Percentiles rank a stretch among this genome's conserved stretches.
phyloP scores from a whole-genome alignment of 208 protist species.

The Trypanosoma theileri region DNA sequence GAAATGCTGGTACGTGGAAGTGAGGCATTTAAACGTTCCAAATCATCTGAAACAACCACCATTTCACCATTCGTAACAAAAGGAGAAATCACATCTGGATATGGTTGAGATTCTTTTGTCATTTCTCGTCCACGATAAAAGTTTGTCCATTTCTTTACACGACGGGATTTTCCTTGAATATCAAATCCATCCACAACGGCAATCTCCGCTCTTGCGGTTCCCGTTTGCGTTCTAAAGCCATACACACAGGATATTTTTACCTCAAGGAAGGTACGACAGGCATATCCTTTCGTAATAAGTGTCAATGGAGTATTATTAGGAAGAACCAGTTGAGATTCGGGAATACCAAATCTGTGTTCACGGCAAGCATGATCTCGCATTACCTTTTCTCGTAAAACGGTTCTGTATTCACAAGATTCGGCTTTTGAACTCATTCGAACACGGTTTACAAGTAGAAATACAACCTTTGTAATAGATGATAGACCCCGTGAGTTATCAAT shows the following conservation, averaged over 20 bases:
- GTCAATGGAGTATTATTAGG: constrained; percentile 50
- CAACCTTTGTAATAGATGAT: constrained; percentile 43
- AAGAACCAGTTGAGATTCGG: constrained; percentile 35
- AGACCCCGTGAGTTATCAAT: constrained; percentile 65
- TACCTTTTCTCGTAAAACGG: constrained; percentile 28
- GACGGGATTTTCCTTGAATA: constrained; percentile 33
- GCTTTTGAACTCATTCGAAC: constrained; percentile 36
- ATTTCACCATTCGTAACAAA: constrained; percentile 28
- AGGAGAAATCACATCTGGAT: constrained; percentile 10
- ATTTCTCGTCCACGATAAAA: constrained; percentile 33
- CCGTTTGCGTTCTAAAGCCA: constrained; percentile 30
- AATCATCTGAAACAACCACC: background rate
- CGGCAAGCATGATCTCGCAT: constrained; percentile 37
- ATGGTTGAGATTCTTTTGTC: background rate
- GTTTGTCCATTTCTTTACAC: constrained; percentile 57
- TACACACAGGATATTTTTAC: constrained; percentile 28
- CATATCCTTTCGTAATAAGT: constrained; percentile 47
- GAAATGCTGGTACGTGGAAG: too few relatives aligned
- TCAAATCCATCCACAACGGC: constrained; percentile 55
- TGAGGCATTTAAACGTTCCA: too few relatives aligned
- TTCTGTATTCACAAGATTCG: constrained; percentile 36
- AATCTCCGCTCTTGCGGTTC: constrained; percentile 59
- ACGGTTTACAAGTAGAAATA: constrained; percentile 51
- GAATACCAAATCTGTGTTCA: constrained; percentile 18
- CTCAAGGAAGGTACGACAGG: constrained; percentile 50